phyloP scores from a whole-genome alignment of 768 basidiomycete genomes.

The Amanita brunnescens region DNA sequence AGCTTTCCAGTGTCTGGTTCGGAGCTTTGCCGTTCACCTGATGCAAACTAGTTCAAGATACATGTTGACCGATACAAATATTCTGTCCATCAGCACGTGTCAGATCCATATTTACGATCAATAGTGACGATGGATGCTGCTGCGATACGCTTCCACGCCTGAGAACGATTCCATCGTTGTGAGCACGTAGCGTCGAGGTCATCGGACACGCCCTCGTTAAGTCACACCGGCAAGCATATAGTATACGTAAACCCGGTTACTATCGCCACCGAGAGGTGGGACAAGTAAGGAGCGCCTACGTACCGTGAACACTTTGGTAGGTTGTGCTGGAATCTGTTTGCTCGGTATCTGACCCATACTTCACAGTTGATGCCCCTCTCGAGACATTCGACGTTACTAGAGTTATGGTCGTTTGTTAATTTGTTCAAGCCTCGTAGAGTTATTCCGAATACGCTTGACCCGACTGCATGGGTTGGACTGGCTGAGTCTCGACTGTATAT shows the following conservation, averaged over 20 bases:
- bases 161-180: constrained; percentile 78
- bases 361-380: constrained; percentile 71
- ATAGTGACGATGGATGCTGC: constrained; percentile 54
- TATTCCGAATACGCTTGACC: constrained; percentile 70
- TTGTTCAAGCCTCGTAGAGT: constrained; percentile 73
- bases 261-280: constrained; percentile 48
- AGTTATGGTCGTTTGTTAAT: constrained; percentile 71
- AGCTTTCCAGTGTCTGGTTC: constrained; percentile 56
- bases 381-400: constrained; percentile 83
- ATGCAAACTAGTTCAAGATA: constrained; percentile 37
- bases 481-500: constrained; percentile 61
- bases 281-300: constrained; percentile 30
- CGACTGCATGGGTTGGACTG: constrained; percentile 59
- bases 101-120: constrained; percentile 51
- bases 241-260: constrained; percentile 85
- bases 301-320: constrained; percentile 55
- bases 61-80: constrained; percentile 90
- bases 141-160: constrained; percentile 84
- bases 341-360: neutral
- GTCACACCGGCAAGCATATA: constrained; percentile 44
- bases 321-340: too few relatives aligned
- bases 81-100: constrained; percentile 46
- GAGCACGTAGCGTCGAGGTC: constrained; percentile 34
- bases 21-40: constrained; percentile 4
- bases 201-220: constrained; percentile 24